phyloP scores from a whole-genome alignment of 1,284 basidiomycete species.

The Pulveroboletus sp. region DNA sequence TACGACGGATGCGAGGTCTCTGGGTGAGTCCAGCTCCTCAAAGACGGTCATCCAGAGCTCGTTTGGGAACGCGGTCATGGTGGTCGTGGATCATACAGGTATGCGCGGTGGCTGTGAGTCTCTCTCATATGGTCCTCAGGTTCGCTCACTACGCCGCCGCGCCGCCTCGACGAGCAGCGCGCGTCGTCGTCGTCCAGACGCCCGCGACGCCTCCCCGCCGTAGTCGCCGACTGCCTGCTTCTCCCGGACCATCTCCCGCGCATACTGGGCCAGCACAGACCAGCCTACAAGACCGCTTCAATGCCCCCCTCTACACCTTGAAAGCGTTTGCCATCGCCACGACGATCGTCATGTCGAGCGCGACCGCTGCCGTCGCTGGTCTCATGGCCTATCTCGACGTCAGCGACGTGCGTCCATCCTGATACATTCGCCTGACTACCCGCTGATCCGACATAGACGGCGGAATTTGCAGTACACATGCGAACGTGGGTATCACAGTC shows the following conservation, averaged over 20 bases:
- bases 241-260: not conserved
- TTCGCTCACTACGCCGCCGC: not conserved
- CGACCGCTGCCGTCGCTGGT: slow-evolving; percentile 34
- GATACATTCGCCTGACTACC: too few species aligned
- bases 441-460: slow-evolving; percentile 36
- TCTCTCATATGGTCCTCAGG: not conserved
- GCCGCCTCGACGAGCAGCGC: not conserved
- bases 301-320: slow-evolving; percentile 39
- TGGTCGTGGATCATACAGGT: not conserved
- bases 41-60: slow-evolving; percentile 29
- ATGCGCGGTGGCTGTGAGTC: not conserved
- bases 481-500: slow-evolving; percentile 39
- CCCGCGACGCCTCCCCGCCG: not conserved
- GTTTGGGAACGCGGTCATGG: slow-evolving; percentile 20
- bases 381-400: slow-evolving; percentile 41
- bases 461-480: slow-evolving; percentile 54
- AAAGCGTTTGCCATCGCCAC: slow-evolving; percentile 47
- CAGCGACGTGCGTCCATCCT: slow-evolving; percentile 33
- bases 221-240: not conserved
- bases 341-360: slow-evolving; percentile 34
- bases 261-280: not conserved
- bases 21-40: slow-evolving; percentile 27
- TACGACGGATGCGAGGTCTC: slow-evolving; percentile 34
- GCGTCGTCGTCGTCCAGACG: too few species aligned
- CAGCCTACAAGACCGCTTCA: slow-evolving; percentile 30